These are phyloP conservation scores for Miscanthus sacchariflorus DNA, from an alignment of 202 grass and related monocot species.

Conservation along the genomic window DNA sequence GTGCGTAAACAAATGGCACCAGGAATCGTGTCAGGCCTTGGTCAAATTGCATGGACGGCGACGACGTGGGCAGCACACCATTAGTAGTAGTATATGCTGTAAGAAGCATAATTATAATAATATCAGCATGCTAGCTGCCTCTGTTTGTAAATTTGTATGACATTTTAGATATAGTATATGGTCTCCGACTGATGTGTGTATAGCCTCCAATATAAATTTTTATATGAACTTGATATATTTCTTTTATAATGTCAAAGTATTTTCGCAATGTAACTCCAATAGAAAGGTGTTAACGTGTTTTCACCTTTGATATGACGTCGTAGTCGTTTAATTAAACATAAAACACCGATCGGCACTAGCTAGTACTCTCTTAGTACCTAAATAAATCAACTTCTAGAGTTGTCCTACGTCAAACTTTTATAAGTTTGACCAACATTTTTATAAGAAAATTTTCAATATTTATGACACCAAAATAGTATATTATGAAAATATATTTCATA, in stretches of 20 bases:
- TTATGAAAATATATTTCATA: background rate
- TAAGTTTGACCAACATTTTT: too few relatives aligned
- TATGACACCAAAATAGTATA: too few relatives aligned
- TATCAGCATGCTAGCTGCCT: background rate
- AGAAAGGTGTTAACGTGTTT: background rate
- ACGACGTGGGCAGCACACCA: slow-evolving; percentile 36
- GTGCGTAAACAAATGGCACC: slow-evolving; percentile 49
- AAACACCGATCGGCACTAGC: background rate
- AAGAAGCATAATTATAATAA: background rate
- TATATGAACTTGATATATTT: background rate
- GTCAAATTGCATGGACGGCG: slow-evolving; percentile 52
- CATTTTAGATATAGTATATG: too few relatives aligned
- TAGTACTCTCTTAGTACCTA: too few relatives aligned
- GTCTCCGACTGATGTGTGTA: too few relatives aligned
- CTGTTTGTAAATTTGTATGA: background rate
- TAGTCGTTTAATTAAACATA: background rate
- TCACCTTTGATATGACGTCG: background rate
- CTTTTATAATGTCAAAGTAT: too few relatives aligned
- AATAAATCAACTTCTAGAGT: too few relatives aligned
- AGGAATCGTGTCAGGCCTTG: slow-evolving; percentile 73
- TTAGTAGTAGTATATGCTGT: background rate
- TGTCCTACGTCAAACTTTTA: background rate
- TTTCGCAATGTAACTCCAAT: background rate
- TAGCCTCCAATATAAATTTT: too few relatives aligned
- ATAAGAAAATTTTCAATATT: too few relatives aligned